Percentiles rank a stretch among this genome's conserved stretches.
Conservation (phyloP, 1,284 basidiomycete species). For the Heterobasidion occidentale region DNA sequence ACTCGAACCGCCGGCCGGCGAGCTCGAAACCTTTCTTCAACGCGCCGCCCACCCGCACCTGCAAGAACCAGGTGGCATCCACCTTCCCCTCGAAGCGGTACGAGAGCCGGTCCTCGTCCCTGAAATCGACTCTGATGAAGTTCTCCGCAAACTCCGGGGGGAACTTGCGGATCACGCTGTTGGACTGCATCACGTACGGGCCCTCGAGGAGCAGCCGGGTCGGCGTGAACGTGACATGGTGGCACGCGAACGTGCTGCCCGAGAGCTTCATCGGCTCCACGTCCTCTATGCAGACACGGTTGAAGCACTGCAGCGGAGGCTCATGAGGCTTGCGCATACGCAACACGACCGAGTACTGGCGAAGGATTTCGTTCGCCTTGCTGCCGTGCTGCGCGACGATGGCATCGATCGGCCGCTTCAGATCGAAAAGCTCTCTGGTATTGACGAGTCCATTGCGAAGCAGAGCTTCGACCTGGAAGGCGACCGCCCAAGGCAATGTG, state of each 20-base stretch:
- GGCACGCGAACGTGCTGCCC: conserved; percentile 36
- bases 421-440: conserved; percentile 36
- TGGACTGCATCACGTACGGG: conserved; percentile 57
- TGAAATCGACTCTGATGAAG: conserved; percentile 74
- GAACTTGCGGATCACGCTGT: conserved; percentile 51
- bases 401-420: conserved; percentile 30
- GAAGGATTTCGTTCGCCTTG: conserved; percentile 35
- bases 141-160: conserved; percentile 27
- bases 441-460: conserved; percentile 47
- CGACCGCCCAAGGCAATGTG: conserved; percentile 40
- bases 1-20: conserved; percentile 60
- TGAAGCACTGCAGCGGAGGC: conserved; percentile 36
- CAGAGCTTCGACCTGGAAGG: conserved; percentile 59
- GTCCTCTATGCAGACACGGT: conserved; percentile 8
- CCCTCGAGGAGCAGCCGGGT: conserved; percentile 66
- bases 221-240: conserved; percentile 60
- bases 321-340: conserved; percentile 16
- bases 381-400: conserved; percentile 23
- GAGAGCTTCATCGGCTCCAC: conserved; percentile 6
- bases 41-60: conserved; percentile 42
- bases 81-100: conserved; percentile 54
- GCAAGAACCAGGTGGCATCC: conserved; percentile 23
- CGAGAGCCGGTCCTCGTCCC: conserved; percentile 60
- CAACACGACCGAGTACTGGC: conserved; percentile 31
- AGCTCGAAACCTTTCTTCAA: conserved; percentile 55